These are phyloP conservation scores for Arthroderma uncinatum DNA, from an alignment of 2,329 filamentous ascomycete genomes.

Conservation along the genomic window DNA sequence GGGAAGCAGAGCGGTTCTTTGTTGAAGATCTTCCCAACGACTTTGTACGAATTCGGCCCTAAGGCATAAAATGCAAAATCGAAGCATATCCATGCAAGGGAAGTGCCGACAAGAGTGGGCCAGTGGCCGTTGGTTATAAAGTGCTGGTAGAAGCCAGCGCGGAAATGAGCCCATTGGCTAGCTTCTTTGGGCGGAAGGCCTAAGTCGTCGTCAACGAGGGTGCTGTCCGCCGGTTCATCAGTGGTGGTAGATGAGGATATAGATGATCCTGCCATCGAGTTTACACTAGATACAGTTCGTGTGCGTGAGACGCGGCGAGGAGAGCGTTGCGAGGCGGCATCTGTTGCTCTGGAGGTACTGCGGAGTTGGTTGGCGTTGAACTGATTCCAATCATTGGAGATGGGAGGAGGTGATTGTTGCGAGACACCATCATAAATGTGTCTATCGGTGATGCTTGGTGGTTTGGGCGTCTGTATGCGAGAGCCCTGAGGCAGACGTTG, in stretches of 20 bases:
- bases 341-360: background rate
- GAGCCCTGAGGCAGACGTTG: background rate
- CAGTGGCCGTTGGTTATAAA: conserved; percentile 14
- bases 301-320: background rate
- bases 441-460: background rate
- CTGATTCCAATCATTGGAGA: background rate
- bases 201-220: background rate
- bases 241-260: background rate
- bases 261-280: background rate
- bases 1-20: conserved; percentile 7
- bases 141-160: conserved; percentile 11
- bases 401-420: background rate
- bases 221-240: background rate
- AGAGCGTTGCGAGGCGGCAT: background rate
- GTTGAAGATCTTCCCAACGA: conserved; percentile 14
- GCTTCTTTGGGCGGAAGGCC: background rate
- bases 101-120: conserved; percentile 13
- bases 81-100: conserved; percentile 15
- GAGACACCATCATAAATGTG: background rate
- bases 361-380: background rate
- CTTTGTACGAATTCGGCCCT: conserved; percentile 14
- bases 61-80: conserved; percentile 17
- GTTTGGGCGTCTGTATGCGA: background rate
- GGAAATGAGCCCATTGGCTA: conserved; percentile 10
- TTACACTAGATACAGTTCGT: background rate